These are phyloP conservation scores for Nepenthes alata DNA, from an alignment of 179 eudicot genomes.

Conservation along the genomic window DNA sequence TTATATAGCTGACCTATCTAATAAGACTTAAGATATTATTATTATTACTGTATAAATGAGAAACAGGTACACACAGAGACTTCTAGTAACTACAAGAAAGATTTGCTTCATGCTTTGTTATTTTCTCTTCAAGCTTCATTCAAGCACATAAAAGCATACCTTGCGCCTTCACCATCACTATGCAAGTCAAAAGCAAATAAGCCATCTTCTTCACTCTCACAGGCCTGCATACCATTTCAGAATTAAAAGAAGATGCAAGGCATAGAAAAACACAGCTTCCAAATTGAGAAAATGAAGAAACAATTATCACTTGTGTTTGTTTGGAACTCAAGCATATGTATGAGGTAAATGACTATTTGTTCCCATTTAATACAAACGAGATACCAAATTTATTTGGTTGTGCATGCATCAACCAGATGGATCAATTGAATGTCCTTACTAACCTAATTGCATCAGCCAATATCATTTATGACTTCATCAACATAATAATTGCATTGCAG, in stretches of 20 bases:
- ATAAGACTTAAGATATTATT: too few relatives aligned
- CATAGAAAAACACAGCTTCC: background rate
- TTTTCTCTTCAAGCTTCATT: background rate
- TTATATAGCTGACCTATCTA: too few relatives aligned
- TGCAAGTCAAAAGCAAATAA: conserved; percentile 76
- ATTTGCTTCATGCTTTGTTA: background rate
- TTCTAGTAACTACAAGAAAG: background rate
- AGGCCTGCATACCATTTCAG: conserved; percentile 40
- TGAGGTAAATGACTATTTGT: too few relatives aligned
- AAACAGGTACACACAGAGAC: background rate
- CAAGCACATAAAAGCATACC: conserved; percentile 27
- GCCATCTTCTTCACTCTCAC: conserved; percentile 69
- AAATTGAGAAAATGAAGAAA: background rate
- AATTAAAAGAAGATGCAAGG: background rate
- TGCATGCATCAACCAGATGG: too few relatives aligned
- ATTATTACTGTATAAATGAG: background rate
- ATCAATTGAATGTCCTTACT: too few relatives aligned
- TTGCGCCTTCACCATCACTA: conserved; percentile 80
- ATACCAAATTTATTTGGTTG: too few relatives aligned
- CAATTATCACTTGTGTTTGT: background rate
- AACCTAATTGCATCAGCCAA: too few relatives aligned
- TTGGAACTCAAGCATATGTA: too few relatives aligned
- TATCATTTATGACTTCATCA: too few relatives aligned
- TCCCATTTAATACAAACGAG: too few relatives aligned
- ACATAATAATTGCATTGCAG: too few relatives aligned